These are phyloP conservation scores for Vaccinium myrtillus DNA, from an alignment of 148 eudicot species.

Conservation along the genomic window DNA sequence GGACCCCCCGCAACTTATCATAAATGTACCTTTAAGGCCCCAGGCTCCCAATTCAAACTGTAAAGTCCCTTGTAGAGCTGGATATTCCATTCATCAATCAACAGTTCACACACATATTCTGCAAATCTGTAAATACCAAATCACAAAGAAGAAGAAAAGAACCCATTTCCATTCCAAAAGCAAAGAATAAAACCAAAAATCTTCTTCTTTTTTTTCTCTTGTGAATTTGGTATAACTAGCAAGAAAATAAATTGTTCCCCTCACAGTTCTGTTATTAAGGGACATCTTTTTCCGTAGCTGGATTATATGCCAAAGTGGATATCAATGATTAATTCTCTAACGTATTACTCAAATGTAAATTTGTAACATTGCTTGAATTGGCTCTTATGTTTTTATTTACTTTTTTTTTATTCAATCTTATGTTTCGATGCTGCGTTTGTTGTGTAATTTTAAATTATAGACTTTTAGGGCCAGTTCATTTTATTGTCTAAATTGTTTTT, in stretches of 20 bases:
- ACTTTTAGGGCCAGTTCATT: too few species aligned
- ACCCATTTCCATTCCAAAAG: background rate
- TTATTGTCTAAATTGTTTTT: too few species aligned
- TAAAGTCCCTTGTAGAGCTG: background rate
- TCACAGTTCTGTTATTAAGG: too few species aligned
- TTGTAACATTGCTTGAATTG: background rate
- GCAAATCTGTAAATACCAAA: background rate
- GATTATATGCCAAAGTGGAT: background rate
- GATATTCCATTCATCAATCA: background rate
- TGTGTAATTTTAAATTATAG: too few species aligned
- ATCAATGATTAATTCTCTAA: background rate
- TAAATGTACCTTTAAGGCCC: background rate
- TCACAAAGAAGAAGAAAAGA: background rate
- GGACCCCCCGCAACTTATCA: background rate
- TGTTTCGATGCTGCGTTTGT: too few species aligned
- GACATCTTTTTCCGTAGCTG: too few species aligned
- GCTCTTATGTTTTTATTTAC: background rate
- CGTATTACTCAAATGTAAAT: too few species aligned
- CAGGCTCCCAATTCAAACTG: background rate
- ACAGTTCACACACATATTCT: background rate
- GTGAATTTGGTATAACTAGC: background rate
- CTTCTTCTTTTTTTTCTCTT: background rate
- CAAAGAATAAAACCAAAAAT: background rate
- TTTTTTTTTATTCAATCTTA: too few species aligned
- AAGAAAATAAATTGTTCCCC: too few species aligned